Percentiles rank a stretch among this genome's conserved stretches.
Conservation (phyloP, 163 green algal species). For the Coccomyxa subellipsoidea region DNA sequence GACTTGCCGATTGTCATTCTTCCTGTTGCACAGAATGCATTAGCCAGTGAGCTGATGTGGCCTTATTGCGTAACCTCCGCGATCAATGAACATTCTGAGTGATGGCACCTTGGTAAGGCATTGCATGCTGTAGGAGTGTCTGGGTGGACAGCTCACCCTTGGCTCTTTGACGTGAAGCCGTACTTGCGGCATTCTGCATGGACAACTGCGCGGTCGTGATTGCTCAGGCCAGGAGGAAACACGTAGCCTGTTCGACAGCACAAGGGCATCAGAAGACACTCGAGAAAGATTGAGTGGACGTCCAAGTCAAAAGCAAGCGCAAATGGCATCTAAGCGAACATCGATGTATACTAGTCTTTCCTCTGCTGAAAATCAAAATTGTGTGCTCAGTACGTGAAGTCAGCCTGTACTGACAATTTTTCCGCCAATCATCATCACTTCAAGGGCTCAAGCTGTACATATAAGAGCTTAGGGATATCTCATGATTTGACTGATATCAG, state of each 20-base stretch:
- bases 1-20: constrained; percentile 40
- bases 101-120: neutral
- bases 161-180: constrained; percentile 71
- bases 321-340: neutral
- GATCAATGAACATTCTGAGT: no score
- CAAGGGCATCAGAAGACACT: constrained; percentile 5
- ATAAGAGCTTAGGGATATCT: neutral
- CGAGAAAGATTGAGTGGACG: neutral
- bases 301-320: neutral
- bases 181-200: constrained; percentile 70
- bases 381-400: no score
- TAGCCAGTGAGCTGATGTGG: no score
- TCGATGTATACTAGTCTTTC: no score
- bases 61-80: no score
- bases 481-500: no score
- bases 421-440: no score
- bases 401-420: no score
- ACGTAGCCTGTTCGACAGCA: constrained; percentile 39
- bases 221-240: constrained; percentile 68
- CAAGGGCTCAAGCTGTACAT: neutral
- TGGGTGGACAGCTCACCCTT: constrained; percentile 42
- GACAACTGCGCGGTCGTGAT: constrained; percentile 77
- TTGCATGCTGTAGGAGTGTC: neutral
- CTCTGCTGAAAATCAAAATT: no score
- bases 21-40: no score